Percentiles rank a stretch among this genome's conserved stretches.
These are phyloP conservation scores for Ceratobasidium sp. DNA, from an alignment of 1,284 basidiomycete genomes.

Conservation along the genomic window DNA sequence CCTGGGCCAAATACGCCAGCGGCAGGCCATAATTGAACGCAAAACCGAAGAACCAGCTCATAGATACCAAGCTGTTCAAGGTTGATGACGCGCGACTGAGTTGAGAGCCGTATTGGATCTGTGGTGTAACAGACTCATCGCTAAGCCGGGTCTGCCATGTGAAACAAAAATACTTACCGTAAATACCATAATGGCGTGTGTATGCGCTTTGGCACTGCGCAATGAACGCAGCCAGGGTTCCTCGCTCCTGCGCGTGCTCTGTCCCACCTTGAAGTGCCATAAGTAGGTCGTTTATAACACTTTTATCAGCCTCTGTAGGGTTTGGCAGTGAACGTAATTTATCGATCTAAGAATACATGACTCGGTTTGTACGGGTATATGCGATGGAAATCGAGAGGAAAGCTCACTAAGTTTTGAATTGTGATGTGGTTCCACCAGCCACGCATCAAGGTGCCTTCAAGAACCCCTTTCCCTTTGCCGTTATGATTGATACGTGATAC, in stretches of 20 bases:
- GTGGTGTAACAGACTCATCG: not conserved
- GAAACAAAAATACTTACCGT: not conserved
- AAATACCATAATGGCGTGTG: not conserved
- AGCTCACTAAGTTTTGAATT: slow-evolving; percentile 18
- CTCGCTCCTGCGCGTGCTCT: not conserved
- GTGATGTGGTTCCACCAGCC: slow-evolving; percentile 21
- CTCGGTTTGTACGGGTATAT: not conserved
- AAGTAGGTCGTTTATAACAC: not conserved
- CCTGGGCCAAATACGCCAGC: slow-evolving; percentile 36
- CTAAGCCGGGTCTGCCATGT: too few species aligned
- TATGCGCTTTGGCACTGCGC: too few species aligned
- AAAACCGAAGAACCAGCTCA: slow-evolving; percentile 3
- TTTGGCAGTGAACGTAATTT: not conserved
- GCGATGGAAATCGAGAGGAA: not conserved
- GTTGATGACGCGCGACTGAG: not conserved
- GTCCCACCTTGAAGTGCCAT: not conserved
- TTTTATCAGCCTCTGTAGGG: not conserved
- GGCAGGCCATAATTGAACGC: slow-evolving; percentile 16
- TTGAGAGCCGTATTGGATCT: slow-evolving; percentile 3
- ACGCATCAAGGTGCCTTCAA: slow-evolving; percentile 24
- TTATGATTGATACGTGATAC: slow-evolving; percentile 23
- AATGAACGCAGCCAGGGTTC: slow-evolving; percentile 23
- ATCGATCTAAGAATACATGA: too few species aligned
- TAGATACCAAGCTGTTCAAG: slow-evolving; percentile 14
- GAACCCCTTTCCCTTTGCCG: not conserved